phyloP scores from a whole-genome alignment of 2,329 filamentous ascomycete species.

The Colletotrichum scovillei region DNA sequence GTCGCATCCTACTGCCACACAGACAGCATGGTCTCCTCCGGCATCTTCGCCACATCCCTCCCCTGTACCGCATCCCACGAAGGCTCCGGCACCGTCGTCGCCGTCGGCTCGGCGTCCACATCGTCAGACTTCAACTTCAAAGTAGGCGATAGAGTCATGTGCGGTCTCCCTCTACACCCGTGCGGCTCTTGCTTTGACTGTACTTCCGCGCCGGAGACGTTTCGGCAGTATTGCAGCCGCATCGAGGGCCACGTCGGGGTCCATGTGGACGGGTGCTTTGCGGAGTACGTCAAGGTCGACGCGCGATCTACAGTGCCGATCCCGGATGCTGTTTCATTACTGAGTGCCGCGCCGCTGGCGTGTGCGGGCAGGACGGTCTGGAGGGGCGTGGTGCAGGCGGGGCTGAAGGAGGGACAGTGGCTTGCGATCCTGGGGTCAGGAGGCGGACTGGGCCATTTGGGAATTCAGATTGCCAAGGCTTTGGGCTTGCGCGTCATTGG shows the following conservation, averaged over 20 bases:
- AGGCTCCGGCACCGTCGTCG: conserved; percentile 65
- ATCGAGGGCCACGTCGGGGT: conserved; percentile 60
- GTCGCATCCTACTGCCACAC: conserved; percentile 73
- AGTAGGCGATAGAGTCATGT: conserved; percentile 66
- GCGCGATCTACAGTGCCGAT: conserved; percentile 31
- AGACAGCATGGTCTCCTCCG: conserved; percentile 65
- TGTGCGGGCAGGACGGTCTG: conserved; percentile 66
- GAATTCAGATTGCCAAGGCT: background rate
- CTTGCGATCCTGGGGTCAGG: conserved; percentile 69
- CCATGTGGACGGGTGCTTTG: conserved; percentile 64
- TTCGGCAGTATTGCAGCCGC: conserved; percentile 63
- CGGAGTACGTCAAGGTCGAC: conserved; percentile 66
- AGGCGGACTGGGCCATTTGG: background rate
- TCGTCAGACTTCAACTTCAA: conserved; percentile 49
- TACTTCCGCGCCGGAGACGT: conserved; percentile 53
- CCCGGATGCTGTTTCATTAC: conserved; percentile 51
- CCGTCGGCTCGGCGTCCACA: conserved; percentile 52
- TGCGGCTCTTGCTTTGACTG: conserved; percentile 67
- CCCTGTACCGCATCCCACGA: conserved; percentile 68
- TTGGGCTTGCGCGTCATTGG: conserved; percentile 51
- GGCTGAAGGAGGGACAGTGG: conserved; percentile 65
- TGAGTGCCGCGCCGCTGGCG: conserved; percentile 65
- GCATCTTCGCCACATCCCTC: conserved; percentile 58
- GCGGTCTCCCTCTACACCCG: conserved; percentile 61
- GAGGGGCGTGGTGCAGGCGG: conserved; percentile 55